Conservation (phyloP, 441 rosid species). For the Cnidoscolus chayamansa region DNA sequence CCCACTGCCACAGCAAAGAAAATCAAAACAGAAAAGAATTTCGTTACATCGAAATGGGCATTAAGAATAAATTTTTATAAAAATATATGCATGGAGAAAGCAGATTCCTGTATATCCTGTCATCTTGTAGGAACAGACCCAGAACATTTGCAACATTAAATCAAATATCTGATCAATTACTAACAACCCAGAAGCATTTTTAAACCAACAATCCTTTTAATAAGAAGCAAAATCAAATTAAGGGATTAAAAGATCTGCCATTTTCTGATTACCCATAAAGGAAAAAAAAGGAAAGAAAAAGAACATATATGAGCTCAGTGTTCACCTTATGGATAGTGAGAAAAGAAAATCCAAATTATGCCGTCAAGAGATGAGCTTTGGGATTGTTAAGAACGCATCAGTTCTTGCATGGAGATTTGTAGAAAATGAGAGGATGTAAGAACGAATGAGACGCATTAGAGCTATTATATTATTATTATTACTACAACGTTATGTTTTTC, state of each 20-base stretch:
- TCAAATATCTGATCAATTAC: constrained; percentile 5
- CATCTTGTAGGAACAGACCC: neutral
- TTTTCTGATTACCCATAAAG: neutral
- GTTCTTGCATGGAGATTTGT: neutral
- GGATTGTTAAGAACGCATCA: neutral
- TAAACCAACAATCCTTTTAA: neutral
- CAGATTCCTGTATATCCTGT: neutral
- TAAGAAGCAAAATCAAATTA: no score
- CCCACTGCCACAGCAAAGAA: constrained; percentile 14
- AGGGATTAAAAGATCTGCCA: neutral
- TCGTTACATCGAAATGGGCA: neutral
- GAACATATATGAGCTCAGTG: no score
- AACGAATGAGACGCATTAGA: neutral
- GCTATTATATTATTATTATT: neutral
- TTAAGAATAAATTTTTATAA: neutral
- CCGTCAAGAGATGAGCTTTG: neutral
- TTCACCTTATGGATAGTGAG: neutral
- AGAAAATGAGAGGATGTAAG: neutral
- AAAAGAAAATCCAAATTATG: neutral
- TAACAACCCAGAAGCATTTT: neutral
- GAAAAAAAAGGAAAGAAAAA: neutral
- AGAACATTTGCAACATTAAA: neutral
- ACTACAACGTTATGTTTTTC: neutral
- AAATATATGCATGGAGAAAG: neutral
- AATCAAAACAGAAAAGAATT: constrained; percentile 8